Evolutionary conservation across 202 grass and related monocot genomes (phyloP), one percentile per base, ranked within the genome.

Genomic region (Cymbopogon flexuosus): DNA sequence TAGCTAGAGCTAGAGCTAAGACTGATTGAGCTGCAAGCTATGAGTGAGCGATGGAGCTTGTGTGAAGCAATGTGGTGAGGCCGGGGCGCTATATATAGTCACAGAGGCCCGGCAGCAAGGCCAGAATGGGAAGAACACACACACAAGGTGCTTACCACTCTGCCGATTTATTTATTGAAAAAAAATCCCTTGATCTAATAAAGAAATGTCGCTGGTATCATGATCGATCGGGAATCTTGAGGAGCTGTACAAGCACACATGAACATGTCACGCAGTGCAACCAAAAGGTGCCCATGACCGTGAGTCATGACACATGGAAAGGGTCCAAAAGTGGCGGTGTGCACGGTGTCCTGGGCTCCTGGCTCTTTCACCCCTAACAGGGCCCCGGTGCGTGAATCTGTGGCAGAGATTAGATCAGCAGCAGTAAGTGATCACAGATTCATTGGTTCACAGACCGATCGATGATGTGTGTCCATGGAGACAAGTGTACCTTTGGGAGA

Each of bases 241-340:
- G 16, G 49, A 71, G 60, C 22, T 76, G 82, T 76, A 71, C 36
- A 14, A 3, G 42, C 64, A 80, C 71, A 72, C 65, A 88, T 41
- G 72, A 78, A 72, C 77, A 47, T 51, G 81, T 60, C 47, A 61
- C 11, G 52, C 52, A 1, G 3, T 58, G 47, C 13, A 68, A 23
- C 61, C 52, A 61, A 84, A 87, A 84, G 61, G 34, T 23, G 46
- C 1, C 62, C 76, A 41, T 63, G 52, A 88, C 62, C 76, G 39
- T 63, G 52, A 88, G 81, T 43, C 76, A 24, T 70, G 76, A 76
- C 87, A 84, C 82, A 24, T 43, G 87, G 57, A 66, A 76, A 88
- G 64, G 41, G 37, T 60, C 78, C 87, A 60, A 84, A 79, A 70
- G 70, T 33, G 42, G 42, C 33, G 41, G 72, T 62, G 59, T 72